These are phyloP conservation scores for Mycena vulgaris DNA, from an alignment of 768 basidiomycete genomes.

Conservation along the genomic window DNA sequence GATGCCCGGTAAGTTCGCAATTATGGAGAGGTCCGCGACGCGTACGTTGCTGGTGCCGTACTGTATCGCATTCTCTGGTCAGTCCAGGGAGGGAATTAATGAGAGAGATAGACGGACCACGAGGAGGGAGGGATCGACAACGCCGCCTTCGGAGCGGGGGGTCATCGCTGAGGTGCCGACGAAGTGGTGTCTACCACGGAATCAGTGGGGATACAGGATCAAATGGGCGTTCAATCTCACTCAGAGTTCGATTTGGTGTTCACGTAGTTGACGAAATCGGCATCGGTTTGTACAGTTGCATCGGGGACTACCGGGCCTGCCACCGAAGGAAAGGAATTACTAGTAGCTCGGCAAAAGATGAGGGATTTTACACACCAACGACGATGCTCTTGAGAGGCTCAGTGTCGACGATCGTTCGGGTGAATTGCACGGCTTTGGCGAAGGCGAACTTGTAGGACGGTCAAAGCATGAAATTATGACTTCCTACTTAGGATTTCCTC, in stretches of 20 bases:
- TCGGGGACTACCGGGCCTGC: constrained; percentile 23
- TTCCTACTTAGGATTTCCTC: background rate
- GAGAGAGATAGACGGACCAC: constrained; percentile 13
- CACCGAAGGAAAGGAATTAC: background rate
- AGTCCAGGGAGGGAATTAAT: background rate
- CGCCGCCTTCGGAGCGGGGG: constrained; percentile 24
- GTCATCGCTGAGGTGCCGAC: constrained; percentile 29
- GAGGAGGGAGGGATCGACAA: constrained; percentile 31
- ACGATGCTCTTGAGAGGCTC: constrained; percentile 35
- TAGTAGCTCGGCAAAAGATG: too few relatives aligned
- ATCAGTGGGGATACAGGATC: background rate
- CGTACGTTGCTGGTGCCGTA: constrained; percentile 60
- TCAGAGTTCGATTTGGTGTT: constrained; percentile 27
- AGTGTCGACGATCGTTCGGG: constrained; percentile 27
- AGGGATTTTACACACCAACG: constrained; percentile 12
- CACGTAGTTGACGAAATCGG: constrained; percentile 27
- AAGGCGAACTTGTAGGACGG: constrained; percentile 16
- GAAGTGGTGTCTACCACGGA: constrained; percentile 23
- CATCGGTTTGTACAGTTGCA: constrained; percentile 29
- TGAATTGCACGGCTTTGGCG: constrained; percentile 29
- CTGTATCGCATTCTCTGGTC: background rate
- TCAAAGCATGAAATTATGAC: background rate
- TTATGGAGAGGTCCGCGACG: constrained; percentile 56
- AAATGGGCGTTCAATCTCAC: background rate
- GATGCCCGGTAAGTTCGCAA: constrained; percentile 50